Evolutionary conservation across 306 rosid genomes (phyloP).

Genomic region (Cicer pinnatifidum): DNA sequence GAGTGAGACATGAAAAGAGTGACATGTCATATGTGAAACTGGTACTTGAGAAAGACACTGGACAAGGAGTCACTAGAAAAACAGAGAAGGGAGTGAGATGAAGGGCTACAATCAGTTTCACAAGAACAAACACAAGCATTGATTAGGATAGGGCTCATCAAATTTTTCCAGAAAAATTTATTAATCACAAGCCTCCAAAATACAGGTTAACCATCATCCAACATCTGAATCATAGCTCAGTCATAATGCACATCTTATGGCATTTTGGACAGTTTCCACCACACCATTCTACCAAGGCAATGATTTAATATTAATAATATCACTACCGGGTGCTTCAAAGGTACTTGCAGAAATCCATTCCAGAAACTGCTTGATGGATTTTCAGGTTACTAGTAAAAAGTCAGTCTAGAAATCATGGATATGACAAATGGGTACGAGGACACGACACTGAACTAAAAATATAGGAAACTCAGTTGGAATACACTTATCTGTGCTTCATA

Average conservation of each 20-base stretch:
- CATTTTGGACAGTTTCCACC: background rate
- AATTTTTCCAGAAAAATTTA: background rate
- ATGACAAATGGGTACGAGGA: background rate
- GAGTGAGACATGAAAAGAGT: background rate
- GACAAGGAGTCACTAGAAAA: background rate
- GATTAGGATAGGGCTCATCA: background rate
- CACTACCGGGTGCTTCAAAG: background rate
- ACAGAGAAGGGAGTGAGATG: background rate
- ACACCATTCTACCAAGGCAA: background rate
- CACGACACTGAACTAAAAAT: background rate
- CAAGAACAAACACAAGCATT: background rate
- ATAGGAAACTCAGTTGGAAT: background rate
- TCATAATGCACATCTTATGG: background rate
- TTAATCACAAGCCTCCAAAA: background rate
- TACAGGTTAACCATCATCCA: background rate
- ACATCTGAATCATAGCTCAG: background rate
- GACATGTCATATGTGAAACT: background rate
- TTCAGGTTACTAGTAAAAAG: background rate
- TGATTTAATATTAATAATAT: background rate
- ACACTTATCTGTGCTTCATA: background rate
- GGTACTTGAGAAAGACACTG: background rate
- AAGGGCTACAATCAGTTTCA: background rate
- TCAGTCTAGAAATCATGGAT: slow-evolving; percentile 33
- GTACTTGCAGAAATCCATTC: slow-evolving; percentile 7
- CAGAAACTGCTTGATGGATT: slow-evolving; percentile 18